Percentiles rank a stretch among this genome's conserved stretches.
These are phyloP conservation scores for Phytopythium helicoides DNA, from an alignment of 352 stramenopile species.

Conservation along the genomic window DNA sequence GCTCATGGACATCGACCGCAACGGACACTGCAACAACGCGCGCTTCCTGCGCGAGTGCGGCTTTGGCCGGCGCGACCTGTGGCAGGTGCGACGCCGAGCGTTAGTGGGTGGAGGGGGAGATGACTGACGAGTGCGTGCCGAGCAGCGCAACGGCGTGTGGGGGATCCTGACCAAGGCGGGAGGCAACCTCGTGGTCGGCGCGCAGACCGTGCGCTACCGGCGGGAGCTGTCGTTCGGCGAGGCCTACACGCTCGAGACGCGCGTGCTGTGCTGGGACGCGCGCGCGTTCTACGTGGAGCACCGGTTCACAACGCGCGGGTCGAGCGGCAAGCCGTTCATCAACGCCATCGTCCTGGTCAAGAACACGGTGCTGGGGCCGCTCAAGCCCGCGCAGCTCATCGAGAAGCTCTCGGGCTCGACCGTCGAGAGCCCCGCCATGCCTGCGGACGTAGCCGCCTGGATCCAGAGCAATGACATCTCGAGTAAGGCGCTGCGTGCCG, in stretches of 20 bases:
- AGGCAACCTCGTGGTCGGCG: conserved; percentile 79
- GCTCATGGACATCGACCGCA: conserved; percentile 78
- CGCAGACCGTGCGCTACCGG: conserved; percentile 80
- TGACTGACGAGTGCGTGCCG: conserved; percentile 9
- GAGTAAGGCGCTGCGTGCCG: conserved; percentile 63
- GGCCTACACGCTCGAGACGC: conserved; percentile 66
- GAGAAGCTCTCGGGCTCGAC: conserved; percentile 43
- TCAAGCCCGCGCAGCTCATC: conserved; percentile 58
- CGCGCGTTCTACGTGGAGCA: conserved; percentile 87
- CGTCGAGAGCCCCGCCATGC: conserved; percentile 32
- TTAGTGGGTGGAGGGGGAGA: no score
- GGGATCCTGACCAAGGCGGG: conserved; percentile 38
- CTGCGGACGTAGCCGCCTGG: conserved; percentile 59
- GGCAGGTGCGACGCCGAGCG: conserved; percentile 78
- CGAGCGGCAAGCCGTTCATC: conserved; percentile 45
- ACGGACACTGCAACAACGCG: conserved; percentile 86
- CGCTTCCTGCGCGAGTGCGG: conserved; percentile 83
- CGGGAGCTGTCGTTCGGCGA: conserved; percentile 75
- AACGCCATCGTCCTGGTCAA: conserved; percentile 88
- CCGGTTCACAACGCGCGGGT: conserved; percentile 61
- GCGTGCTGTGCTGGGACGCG: conserved; percentile 77
- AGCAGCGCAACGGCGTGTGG: conserved; percentile 77
- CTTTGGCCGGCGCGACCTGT: conserved; percentile 74
- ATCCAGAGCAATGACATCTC: conserved; percentile 75
- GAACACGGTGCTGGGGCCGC: conserved; percentile 75